phyloP scores from a whole-genome alignment of 2,329 filamentous ascomycete genomes.

The Colletotrichum sp. region DNA sequence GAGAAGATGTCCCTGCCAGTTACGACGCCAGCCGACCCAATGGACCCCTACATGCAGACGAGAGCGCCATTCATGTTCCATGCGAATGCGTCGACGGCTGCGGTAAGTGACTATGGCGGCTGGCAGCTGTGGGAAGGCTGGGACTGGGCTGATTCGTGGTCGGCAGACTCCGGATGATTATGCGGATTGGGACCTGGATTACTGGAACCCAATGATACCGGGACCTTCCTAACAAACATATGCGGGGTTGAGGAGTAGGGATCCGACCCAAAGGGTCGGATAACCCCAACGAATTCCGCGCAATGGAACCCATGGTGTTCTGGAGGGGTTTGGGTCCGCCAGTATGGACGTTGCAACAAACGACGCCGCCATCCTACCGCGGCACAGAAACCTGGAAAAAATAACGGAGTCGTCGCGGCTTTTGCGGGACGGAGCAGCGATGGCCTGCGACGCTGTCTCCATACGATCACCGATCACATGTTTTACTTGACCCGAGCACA shows the following conservation, averaged over 20 bases:
- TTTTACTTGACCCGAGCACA: not conserved
- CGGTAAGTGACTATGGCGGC: slow-evolving; percentile 32
- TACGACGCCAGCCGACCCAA: slow-evolving; percentile 14
- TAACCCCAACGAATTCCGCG: not conserved
- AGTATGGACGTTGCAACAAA: not conserved
- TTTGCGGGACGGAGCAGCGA: not conserved
- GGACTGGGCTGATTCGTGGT: slow-evolving; percentile 32
- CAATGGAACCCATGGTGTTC: not conserved
- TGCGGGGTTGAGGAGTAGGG: not conserved
- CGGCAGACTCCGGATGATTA: slow-evolving; percentile 23
- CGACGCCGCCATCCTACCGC: not conserved
- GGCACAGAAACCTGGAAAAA: not conserved
- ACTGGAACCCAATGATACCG: slow-evolving; percentile 12
- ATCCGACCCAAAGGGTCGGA: not conserved
- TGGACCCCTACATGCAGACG: slow-evolving; percentile 22
- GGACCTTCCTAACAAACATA: not conserved
- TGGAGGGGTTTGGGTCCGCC: not conserved
- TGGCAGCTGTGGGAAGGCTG: slow-evolving; percentile 47
- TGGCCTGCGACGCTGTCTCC: not conserved
- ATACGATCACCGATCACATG: not conserved
- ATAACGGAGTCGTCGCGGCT: not conserved
- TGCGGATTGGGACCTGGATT: slow-evolving; percentile 18
- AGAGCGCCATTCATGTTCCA: slow-evolving; percentile 31
- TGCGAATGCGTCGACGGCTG: slow-evolving; percentile 30
- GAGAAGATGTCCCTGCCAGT: slow-evolving; percentile 34